These are phyloP conservation scores for Kwoniella dendrophila DNA, from an alignment of 768 basidiomycete genomes.

Conservation along the genomic window DNA sequence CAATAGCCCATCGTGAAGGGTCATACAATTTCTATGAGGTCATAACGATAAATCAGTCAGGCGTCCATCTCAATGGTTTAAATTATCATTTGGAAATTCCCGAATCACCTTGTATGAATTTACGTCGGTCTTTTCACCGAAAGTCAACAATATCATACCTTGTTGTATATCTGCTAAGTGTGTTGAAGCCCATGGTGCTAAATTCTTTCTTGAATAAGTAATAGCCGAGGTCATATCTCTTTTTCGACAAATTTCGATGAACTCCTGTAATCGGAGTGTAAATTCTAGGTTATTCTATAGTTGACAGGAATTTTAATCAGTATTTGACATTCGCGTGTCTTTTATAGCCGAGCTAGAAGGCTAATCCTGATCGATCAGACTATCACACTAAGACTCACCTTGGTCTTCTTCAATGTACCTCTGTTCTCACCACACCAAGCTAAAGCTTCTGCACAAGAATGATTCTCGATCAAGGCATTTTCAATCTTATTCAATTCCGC, in stretches of 20 bases:
- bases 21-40: constrained; percentile 75
- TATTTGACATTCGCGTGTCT: too few species aligned
- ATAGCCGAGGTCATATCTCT: constrained; percentile 75
- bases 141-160: constrained; percentile 75
- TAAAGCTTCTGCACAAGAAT: constrained; percentile 82
- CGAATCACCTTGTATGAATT: constrained; percentile 73
- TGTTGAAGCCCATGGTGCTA: constrained; percentile 74
- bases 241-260: constrained; percentile 81
- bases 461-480: constrained; percentile 68
- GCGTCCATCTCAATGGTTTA: too few species aligned
- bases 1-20: constrained; percentile 70
- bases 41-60: background rate
- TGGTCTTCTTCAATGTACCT: constrained; percentile 84
- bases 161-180: constrained; percentile 76
- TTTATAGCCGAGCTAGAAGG: too few species aligned
- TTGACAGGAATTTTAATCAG: background rate
- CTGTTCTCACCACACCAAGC: constrained; percentile 97
- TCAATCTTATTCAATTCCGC: constrained; percentile 86
- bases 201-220: constrained; percentile 76
- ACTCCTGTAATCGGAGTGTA: constrained; percentile 91
- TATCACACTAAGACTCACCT: too few species aligned
- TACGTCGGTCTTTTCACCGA: constrained; percentile 66
- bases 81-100: background rate
- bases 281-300: constrained; percentile 90
- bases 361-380: too few species aligned